Evolutionary conservation across 1,284 basidiomycete genomes (phyloP).

Genomic region (Heterobasidion irregulare): DNA sequence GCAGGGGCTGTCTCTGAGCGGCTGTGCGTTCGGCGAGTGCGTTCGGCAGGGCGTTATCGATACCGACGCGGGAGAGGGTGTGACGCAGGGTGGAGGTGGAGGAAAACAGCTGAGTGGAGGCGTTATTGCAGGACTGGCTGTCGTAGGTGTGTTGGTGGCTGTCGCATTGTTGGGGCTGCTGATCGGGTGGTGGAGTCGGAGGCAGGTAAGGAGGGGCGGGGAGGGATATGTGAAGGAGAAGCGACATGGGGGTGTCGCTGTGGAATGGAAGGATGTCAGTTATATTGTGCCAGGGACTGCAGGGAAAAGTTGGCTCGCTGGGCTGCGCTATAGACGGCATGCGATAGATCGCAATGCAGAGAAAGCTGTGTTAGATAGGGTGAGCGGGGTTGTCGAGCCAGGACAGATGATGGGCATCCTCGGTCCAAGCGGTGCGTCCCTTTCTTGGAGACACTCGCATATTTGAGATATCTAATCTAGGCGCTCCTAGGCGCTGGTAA

Average conservation of each 20-base stretch:
- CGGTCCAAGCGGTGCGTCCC: conserved; percentile 65
- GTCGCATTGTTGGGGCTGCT: conserved; percentile 48
- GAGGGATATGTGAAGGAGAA: conserved; percentile 25
- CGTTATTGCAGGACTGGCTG: conserved; percentile 81
- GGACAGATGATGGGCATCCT: conserved; percentile 84
- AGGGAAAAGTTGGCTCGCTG: neutral
- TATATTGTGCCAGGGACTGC: conserved; percentile 41
- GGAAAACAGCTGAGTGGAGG: conserved; percentile 55
- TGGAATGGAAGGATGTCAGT: conserved; percentile 65
- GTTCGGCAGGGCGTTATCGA: conserved; percentile 74
- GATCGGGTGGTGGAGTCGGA: conserved; percentile 55
- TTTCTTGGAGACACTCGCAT: conserved; percentile 1
- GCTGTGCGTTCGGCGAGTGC: conserved; percentile 82
- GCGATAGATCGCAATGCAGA: conserved; percentile 26
- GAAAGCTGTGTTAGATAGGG: conserved; percentile 64
- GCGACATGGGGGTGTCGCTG: conserved; percentile 37
- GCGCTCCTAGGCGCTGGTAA: conserved; percentile 62
- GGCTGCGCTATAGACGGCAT: neutral
- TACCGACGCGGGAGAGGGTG: conserved; percentile 24
- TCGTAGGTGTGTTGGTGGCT: conserved; percentile 64
- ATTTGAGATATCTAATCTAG: neutral
- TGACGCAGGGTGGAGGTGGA: conserved; percentile 12
- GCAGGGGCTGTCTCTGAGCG: conserved; percentile 57
- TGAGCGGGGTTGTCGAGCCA: conserved; percentile 61
- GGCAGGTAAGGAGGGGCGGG: conserved; percentile 44